Conservation (phyloP, 257 asterid species). For the Solanum etuberosum region DNA sequence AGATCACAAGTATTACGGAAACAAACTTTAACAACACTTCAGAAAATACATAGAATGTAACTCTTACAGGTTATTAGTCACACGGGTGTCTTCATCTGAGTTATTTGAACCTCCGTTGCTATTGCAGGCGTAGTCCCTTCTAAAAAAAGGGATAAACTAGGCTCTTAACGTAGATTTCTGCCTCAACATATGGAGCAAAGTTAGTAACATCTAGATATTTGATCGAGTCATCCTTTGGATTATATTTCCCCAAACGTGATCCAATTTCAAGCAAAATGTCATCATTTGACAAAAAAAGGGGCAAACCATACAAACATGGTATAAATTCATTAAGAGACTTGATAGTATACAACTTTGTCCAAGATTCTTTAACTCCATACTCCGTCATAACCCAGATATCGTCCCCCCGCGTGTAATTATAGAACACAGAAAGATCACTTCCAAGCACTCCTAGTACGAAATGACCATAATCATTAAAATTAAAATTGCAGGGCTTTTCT, state of each 20-base stretch:
- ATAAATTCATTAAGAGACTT: neutral
- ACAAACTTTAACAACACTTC: neutral
- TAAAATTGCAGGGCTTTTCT: neutral
- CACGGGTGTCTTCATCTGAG: neutral
- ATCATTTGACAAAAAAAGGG: neutral
- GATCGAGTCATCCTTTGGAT: conserved; percentile 7
- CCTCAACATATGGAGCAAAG: conserved; percentile 1
- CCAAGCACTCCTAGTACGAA: neutral
- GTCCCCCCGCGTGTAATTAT: neutral
- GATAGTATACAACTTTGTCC: neutral
- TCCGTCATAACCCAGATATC: neutral
- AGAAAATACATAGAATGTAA: neutral
- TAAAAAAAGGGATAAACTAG: conserved; percentile 12
- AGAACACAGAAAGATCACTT: neutral
- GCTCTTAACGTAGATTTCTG: conserved; percentile 23
- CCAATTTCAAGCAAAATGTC: neutral
- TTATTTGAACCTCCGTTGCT: neutral
- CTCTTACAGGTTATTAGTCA: neutral
- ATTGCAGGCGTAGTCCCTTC: neutral
- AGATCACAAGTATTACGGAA: neutral
- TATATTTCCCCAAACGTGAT: conserved; percentile 1
- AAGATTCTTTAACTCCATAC: neutral
- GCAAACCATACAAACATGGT: neutral
- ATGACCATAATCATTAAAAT: neutral
- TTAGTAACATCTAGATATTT: conserved; percentile 10